Percentiles rank a stretch among this genome's conserved stretches.
These are phyloP conservation scores for Aspergillus steynii DNA, from an alignment of 495 filamentous ascomycete species.

Conservation along the genomic window DNA sequence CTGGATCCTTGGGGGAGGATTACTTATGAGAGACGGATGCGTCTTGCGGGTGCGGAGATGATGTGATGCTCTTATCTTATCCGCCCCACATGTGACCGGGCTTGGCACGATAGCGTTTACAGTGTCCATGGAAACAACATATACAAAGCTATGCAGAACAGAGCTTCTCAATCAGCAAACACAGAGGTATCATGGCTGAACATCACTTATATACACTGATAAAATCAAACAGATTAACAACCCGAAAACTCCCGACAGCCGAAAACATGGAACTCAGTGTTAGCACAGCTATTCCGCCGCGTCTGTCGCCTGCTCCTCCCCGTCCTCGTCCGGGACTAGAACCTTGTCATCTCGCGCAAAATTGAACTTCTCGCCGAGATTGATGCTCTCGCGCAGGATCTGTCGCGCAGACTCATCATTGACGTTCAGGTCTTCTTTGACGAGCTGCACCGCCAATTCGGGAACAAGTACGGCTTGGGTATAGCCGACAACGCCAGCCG, in stretches of 20 bases:
- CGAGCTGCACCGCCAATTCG: slow-evolving; percentile 72
- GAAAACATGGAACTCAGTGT: too few relatives aligned
- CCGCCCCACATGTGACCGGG: neutral
- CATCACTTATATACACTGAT: slow-evolving; percentile 10
- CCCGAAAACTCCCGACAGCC: neutral
- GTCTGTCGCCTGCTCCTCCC: slow-evolving; percentile 3
- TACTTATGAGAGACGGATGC: too few relatives aligned
- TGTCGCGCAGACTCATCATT: slow-evolving; percentile 61
- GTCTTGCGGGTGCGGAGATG: neutral
- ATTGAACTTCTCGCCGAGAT: slow-evolving; percentile 76
- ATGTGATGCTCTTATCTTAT: neutral
- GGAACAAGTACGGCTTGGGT: slow-evolving; percentile 86
- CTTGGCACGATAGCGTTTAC: neutral
- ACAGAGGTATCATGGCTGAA: slow-evolving; percentile 16
- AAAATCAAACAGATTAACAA: neutral
- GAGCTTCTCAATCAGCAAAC: neutral
- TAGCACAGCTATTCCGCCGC: neutral
- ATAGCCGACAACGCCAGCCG: slow-evolving; percentile 69
- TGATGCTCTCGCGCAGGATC: slow-evolving; percentile 71
- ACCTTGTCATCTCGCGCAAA: slow-evolving; percentile 63
- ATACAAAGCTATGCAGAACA: too few relatives aligned
- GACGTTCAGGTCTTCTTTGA: slow-evolving; percentile 84
- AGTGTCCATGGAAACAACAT: too few relatives aligned
- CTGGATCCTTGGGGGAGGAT: neutral
- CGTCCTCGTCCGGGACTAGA: slow-evolving; percentile 33